A percentile compares a stretch with the other conserved stretches of the same genome.
Evolutionary conservation across 139 green algal species (phyloP).

Genomic region (Tetradesmus lagerheimii): DNA sequence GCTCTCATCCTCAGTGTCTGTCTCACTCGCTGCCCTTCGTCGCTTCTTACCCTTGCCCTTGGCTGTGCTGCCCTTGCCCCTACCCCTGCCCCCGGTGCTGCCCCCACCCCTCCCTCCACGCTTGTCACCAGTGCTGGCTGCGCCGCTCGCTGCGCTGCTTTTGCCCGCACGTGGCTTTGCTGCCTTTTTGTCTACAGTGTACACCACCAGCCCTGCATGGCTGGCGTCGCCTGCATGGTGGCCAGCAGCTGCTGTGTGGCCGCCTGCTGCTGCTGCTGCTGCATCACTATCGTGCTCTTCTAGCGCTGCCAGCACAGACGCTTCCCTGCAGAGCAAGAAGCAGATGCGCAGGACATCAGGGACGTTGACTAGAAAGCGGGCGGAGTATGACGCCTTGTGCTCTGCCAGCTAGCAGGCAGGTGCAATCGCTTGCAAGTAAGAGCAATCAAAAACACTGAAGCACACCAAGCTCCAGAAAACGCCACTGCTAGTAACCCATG

Average conservation of each 20-base stretch:
- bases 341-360: background rate
- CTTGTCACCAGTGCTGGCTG: conserved; percentile 23
- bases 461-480: no score
- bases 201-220: conserved; percentile 35
- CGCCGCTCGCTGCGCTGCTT: background rate
- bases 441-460: no score
- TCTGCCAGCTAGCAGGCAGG: background rate
- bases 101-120: background rate
- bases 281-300: background rate
- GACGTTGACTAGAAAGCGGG: no score
- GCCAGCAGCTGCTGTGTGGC: background rate
- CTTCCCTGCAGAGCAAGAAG: conserved; percentile 20
- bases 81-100: background rate
- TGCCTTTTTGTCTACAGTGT: conserved; percentile 29
- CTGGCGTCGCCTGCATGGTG: background rate
- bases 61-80: background rate
- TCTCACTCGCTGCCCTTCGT: background rate
- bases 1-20: background rate
- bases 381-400: background rate
- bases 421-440: no score
- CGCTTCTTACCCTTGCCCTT: conserved; percentile 5
- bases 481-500: no score
- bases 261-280: conserved; percentile 9
- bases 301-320: conserved; percentile 7
- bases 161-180: background rate